Conservation (phyloP, 1,139 yeast genomes). For the Scheffersomyces insectosa region DNA sequence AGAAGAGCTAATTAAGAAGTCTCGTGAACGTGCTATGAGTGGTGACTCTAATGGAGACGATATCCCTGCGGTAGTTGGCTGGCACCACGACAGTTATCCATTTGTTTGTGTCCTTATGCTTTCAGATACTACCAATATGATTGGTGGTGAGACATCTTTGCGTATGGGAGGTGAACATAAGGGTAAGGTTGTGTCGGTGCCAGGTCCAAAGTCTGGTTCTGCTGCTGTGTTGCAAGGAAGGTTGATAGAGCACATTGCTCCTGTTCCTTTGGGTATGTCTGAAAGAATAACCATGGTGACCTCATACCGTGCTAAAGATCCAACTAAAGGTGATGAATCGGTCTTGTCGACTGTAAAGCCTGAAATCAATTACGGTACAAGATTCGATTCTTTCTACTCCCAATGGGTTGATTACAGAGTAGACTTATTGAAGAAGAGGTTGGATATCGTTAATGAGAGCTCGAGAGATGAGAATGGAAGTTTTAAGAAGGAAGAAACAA, state of each 20-base stretch:
- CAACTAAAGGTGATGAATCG: conserved; percentile 26
- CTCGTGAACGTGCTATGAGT: conserved; percentile 13
- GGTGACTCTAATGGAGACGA: conserved; percentile 26
- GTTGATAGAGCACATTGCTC: conserved; percentile 55
- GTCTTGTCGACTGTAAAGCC: conserved; percentile 40
- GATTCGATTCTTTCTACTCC: conserved; percentile 34
- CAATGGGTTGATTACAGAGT: conserved; percentile 35
- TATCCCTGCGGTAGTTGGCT: conserved; percentile 54
- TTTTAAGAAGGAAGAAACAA: conserved; percentile 43
- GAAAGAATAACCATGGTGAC: conserved; percentile 57
- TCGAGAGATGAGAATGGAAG: conserved; percentile 26
- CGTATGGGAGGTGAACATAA: conserved; percentile 37
- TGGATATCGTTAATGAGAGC: conserved; percentile 17
- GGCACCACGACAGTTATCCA: conserved; percentile 63
- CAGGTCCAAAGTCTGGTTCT: conserved; percentile 54
- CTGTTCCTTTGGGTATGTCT: conserved; percentile 49
- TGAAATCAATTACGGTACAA: conserved; percentile 36
- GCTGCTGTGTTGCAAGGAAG: conserved; percentile 61
- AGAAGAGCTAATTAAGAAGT: conserved; percentile 12
- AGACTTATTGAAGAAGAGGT: conserved; percentile 36
- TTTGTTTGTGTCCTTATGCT: conserved; percentile 66
- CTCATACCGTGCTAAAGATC: conserved; percentile 35
- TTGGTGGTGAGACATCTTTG: conserved; percentile 60
- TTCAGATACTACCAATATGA: conserved; percentile 55
- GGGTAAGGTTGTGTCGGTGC: conserved; percentile 41